Base-by-base conservation (phyloP, 768 basidiomycete species). In the Boletales sp. region DNA sequence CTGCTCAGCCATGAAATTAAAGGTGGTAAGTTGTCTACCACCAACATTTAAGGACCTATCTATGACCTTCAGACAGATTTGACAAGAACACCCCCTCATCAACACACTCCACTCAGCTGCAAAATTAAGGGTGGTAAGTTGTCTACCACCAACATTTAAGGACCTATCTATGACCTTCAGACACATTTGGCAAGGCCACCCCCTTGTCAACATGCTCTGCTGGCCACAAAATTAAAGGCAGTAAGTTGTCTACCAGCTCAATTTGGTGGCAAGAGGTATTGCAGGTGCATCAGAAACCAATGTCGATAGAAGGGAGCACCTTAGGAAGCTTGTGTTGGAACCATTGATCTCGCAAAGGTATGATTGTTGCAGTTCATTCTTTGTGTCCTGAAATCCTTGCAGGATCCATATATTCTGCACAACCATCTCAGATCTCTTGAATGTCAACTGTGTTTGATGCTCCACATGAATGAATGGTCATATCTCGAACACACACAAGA, bases 391-490 rank as follows among this genome's bases (percentile, higher is more conserved):
- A 55, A 61, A 44, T 59, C 32, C 38, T 18, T 46, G 11, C 58
- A 90, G 92, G 95, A 98, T 72, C 95, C 95, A 8, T 98, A 97
- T 69, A 97, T 99, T 66, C 83, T 99, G 34, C 91, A 95, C 70
- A 99, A 97, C 69, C 96, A 99, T 70, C 81, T 99, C 51, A 95
- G 96, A 37, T 97, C 94, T 9, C 82, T 98, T 37, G 95, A 98
- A 82, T 99, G 96, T 74, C 90, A 94, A 61, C 81, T 99, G 28
- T 98, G 96, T 69, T 74, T 99, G 41, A 99, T 96, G 0, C 80
- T 99, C 11, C 96, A 99, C 72, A 97, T 95, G n/a, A 98, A 98
- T 62, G 96, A 99, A 72, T 96, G 96, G 17, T 96, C 94, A 13
- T 97, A 98, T 68, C 87, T 99, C 42, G 96, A 96, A 0, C 96